Evolutionary conservation across 768 basidiomycete genomes (phyloP).

Genomic region (Suillus sp.): DNA sequence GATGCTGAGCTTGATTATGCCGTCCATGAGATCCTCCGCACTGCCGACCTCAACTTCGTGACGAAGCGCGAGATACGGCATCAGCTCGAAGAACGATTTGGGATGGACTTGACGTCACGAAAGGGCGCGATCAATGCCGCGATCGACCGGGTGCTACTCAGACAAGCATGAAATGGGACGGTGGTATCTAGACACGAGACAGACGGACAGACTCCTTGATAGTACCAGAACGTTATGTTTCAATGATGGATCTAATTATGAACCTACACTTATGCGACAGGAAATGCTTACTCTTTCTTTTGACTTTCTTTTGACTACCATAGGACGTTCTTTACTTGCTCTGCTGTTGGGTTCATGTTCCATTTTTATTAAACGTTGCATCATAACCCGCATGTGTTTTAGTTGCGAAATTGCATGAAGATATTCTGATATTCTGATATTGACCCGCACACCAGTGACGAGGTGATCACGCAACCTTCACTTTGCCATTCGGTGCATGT

Average conservation of each 20-base stretch:
- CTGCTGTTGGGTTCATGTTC: slow-evolving; percentile 7
- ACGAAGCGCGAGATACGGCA: slow-evolving; percentile 92
- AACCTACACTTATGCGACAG: slow-evolving; percentile 8
- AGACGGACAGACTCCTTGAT: slow-evolving; percentile 7
- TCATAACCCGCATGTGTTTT: slow-evolving; percentile 14
- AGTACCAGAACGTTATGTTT: slow-evolving; percentile 8
- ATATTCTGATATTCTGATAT: no score
- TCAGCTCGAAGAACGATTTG: slow-evolving; percentile 80
- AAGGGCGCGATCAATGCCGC: slow-evolving; percentile 76
- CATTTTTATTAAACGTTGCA: slow-evolving; percentile 9
- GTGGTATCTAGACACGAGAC: slow-evolving; percentile 4
- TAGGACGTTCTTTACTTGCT: slow-evolving; percentile 15
- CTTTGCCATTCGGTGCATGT: no score
- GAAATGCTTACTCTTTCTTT: background rate
- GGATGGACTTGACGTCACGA: slow-evolving; percentile 70
- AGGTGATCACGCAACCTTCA: no score
- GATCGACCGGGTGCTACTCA: slow-evolving; percentile 71
- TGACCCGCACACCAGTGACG: no score
- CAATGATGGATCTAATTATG: slow-evolving; percentile 13
- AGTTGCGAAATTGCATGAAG: no score
- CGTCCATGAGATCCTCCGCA: slow-evolving; percentile 70
- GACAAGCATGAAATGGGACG: slow-evolving; percentile 36
- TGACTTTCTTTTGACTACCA: slow-evolving; percentile 3
- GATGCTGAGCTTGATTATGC: slow-evolving; percentile 75
- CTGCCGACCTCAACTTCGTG: slow-evolving; percentile 84